phyloP scores from a whole-genome alignment of 179 eudicot genomes.

The Corrigiola litoralis region DNA sequence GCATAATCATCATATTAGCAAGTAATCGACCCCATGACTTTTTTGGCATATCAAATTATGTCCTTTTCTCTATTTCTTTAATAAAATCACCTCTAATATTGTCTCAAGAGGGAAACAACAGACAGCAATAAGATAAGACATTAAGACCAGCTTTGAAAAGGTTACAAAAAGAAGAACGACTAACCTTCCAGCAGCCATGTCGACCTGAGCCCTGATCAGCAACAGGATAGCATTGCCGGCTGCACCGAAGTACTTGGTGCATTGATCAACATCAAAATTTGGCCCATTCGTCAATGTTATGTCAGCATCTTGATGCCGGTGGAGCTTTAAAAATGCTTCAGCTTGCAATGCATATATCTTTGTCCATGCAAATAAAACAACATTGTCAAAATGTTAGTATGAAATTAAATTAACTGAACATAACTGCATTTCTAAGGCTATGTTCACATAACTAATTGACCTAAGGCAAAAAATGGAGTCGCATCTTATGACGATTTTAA shows the following conservation, averaged over 20 bases:
- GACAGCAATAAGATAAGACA: background rate
- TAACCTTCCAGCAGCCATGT: slow-evolving; percentile 81
- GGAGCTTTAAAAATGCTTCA: slow-evolving; percentile 71
- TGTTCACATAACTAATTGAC: background rate
- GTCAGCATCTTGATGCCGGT: slow-evolving; percentile 42
- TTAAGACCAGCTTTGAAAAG: background rate
- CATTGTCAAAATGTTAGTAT: background rate
- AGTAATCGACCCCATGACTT: slow-evolving; percentile 14
- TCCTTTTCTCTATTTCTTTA: background rate
- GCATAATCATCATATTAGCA: slow-evolving; percentile 26
- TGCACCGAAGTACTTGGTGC: slow-evolving; percentile 69
- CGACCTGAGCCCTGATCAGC: slow-evolving; percentile 70
- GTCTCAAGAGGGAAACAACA: slow-evolving; percentile 10
- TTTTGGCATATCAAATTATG: slow-evolving; percentile 13
- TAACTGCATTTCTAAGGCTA: background rate
- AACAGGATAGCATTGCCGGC: slow-evolving; percentile 45
- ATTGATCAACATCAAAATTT: slow-evolving; percentile 51
- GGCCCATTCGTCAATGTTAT: slow-evolving; percentile 44
- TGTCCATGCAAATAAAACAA: slow-evolving; percentile 1
- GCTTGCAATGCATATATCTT: slow-evolving; percentile 46
- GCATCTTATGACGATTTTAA: background rate
- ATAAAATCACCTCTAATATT: background rate
- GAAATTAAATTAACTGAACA: background rate
- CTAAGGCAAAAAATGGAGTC: background rate
- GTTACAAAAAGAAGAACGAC: slow-evolving; percentile 3